Evolutionary conservation across 2,329 filamentous ascomycete genomes (phyloP).

Genomic region (Claviceps digitariae): DNA sequence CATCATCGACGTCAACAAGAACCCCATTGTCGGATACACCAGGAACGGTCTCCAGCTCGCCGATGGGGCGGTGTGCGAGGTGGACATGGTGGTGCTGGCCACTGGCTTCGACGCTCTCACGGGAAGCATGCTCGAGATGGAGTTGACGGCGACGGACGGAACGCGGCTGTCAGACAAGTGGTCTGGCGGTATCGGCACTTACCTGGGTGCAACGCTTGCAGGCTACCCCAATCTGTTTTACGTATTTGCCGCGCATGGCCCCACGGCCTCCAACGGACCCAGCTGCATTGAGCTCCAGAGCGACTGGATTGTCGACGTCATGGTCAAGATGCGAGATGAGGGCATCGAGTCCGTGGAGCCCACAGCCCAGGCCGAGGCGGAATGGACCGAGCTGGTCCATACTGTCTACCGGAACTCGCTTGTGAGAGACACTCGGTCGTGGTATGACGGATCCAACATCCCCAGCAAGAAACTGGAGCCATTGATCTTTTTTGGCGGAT

Average conservation of each 20-base stretch:
- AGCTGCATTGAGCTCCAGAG: constrained; percentile 7
- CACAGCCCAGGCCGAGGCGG: background rate
- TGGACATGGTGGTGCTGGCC: constrained; percentile 30
- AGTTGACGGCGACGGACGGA: background rate
- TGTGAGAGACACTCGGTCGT: background rate
- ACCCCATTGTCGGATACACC: constrained; percentile 26
- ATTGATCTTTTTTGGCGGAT: background rate
- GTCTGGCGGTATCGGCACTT: background rate
- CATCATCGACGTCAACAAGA: constrained; percentile 27
- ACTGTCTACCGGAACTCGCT: background rate
- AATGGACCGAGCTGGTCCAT: background rate
- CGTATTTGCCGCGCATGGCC: constrained; percentile 7
- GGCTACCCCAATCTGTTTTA: background rate
- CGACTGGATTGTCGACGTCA: constrained; percentile 1
- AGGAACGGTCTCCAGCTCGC: constrained; percentile 26
- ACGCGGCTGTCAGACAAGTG: background rate
- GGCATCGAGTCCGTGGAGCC: background rate
- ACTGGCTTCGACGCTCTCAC: constrained; percentile 25
- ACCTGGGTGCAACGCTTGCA: background rate
- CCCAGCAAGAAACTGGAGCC: background rate
- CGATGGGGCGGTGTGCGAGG: constrained; percentile 27
- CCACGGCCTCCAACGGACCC: constrained; percentile 9
- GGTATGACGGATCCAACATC: constrained; percentile 2
- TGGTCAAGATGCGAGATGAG: background rate
- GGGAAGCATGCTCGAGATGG: background rate